Percentiles rank a stretch among this genome's conserved stretches.
phyloP scores from a whole-genome alignment of 176 grass and related monocot genomes.

The Alloteropsis semialata region DNA sequence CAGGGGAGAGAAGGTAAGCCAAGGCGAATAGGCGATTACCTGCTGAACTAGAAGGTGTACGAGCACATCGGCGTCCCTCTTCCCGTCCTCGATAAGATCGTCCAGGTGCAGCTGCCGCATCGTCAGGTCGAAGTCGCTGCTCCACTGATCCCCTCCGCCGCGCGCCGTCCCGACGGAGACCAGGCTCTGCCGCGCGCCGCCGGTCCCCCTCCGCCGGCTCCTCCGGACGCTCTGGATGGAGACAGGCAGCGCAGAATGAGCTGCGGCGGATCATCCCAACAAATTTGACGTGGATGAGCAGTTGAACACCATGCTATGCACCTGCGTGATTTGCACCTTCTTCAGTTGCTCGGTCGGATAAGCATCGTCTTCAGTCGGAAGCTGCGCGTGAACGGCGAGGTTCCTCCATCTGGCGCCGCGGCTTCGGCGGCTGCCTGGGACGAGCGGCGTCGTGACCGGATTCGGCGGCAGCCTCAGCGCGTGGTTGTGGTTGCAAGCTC shows the following conservation, averaged over 20 bases:
- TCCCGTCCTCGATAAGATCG: slow-evolving; percentile 54
- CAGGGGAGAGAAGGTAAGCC: neutral
- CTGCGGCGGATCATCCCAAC: neutral
- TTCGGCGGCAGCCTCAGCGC: slow-evolving; percentile 25
- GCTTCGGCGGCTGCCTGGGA: neutral
- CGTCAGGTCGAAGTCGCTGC: slow-evolving; percentile 62
- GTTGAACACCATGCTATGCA: neutral
- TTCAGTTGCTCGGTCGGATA: neutral
- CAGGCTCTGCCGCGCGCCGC: slow-evolving; percentile 33
- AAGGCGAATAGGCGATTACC: slow-evolving; percentile 28
- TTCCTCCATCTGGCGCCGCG: neutral
- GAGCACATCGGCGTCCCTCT: slow-evolving; percentile 50
- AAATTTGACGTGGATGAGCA: neutral
- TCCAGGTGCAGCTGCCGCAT: slow-evolving; percentile 55
- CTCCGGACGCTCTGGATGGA: slow-evolving; percentile 4
- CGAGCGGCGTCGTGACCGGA: slow-evolving; percentile 15
- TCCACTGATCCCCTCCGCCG: slow-evolving; percentile 54
- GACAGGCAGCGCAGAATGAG: neutral
- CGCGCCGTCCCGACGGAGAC: slow-evolving; percentile 43
- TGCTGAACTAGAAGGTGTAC: slow-evolving; percentile 62
- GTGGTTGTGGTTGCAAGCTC: slow-evolving; percentile 24
- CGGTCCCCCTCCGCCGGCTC: slow-evolving; percentile 26
- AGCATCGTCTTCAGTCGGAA: neutral
- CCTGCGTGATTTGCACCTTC: slow-evolving; percentile 13
- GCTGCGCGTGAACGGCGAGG: slow-evolving; percentile 26